Base-by-base conservation (phyloP, 2,329 filamentous ascomycete species). In the Paraconiothyrium brasiliense region DNA sequence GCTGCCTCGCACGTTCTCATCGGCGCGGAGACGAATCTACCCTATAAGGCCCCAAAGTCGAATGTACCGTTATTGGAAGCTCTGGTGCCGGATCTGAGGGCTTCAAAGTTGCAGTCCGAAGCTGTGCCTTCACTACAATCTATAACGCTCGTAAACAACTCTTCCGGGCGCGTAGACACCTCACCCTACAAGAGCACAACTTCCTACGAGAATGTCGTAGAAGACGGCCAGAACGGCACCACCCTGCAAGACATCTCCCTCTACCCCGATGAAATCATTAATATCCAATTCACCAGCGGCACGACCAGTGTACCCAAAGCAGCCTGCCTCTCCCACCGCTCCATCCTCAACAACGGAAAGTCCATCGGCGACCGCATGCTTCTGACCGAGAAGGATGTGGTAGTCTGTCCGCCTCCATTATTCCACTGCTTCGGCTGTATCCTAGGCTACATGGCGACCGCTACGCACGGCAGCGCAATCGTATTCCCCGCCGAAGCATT, bases 211-310 rank as follows among this genome's bases (percentile, higher is more conserved):
- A 64, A 77, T 50, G 72, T 86, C 41, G 68, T 83, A 20, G 80
- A 84, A 30, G 77, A 85, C 62, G 79, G 81, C 5, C 76, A 74
- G n/a, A 71, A 78, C 58, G 72, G 72, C 51, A 63, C 60, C 51
- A 61, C 77, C 63, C 59, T 91, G 80, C 70, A 79, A 72, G 63
- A 82, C 78, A 76, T 83, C 27, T 80, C 81, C 0, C 82, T 90
- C 1, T 67, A 82, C 16, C 83, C 88, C 0, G 77, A 86, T 63
- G 94, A 98, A 54, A 88, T 91, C 2, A 90, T 96, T 67, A 98
- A 97, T 75, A 97, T 98, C 66, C 94, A 98, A 78, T 98, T 98
- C 81, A 99, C 95, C 0, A 94, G 91, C 0, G 95, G 94, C n/a
- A 98, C 95, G 0, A 98, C 95, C 0, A 92, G 92, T 0, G 84